A percentile compares a stretch with the other conserved stretches of the same genome.
Conservation (phyloP, 257 asterid species). For the Anisodus tanguticus region DNA sequence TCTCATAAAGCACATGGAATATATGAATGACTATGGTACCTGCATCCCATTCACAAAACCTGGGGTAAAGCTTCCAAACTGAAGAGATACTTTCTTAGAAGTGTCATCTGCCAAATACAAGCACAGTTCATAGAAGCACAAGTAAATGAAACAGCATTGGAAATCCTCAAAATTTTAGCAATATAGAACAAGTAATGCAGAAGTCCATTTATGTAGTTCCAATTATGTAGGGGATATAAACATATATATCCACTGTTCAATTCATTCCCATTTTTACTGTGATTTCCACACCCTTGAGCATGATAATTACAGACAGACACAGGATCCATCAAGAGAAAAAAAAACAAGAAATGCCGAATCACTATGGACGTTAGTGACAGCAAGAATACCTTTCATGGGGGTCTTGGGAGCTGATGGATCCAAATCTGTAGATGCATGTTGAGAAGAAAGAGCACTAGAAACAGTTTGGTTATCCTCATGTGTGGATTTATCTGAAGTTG, state of each 20-base stretch:
- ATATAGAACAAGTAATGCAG: background rate
- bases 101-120: slow-evolving; percentile 32
- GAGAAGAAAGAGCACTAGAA: slow-evolving; percentile 34
- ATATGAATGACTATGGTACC: slow-evolving; percentile 30
- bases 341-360: background rate
- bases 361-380: background rate
- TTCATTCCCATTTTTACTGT: background rate
- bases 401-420: slow-evolving; percentile 25
- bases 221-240: background rate
- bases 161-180: slow-evolving; percentile 6
- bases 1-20: slow-evolving; percentile 10
- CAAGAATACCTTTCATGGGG: slow-evolving; percentile 37
- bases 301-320: background rate
- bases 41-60: slow-evolving; percentile 36
- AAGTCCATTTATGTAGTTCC: background rate
- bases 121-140: background rate
- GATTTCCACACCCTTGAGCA: background rate
- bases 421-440: slow-evolving; percentile 20
- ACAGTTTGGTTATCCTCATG: slow-evolving; percentile 20
- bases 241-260: background rate
- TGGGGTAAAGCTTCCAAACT: slow-evolving; percentile 34
- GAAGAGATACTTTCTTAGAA: slow-evolving; percentile 34
- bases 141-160: slow-evolving; percentile 7
- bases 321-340: background rate
- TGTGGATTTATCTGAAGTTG: slow-evolving; percentile 19